Percentiles rank a stretch among this genome's conserved stretches.
These are phyloP conservation scores for Pterulicium gracile DNA, from an alignment of 1,284 basidiomycete genomes.

Conservation along the genomic window DNA sequence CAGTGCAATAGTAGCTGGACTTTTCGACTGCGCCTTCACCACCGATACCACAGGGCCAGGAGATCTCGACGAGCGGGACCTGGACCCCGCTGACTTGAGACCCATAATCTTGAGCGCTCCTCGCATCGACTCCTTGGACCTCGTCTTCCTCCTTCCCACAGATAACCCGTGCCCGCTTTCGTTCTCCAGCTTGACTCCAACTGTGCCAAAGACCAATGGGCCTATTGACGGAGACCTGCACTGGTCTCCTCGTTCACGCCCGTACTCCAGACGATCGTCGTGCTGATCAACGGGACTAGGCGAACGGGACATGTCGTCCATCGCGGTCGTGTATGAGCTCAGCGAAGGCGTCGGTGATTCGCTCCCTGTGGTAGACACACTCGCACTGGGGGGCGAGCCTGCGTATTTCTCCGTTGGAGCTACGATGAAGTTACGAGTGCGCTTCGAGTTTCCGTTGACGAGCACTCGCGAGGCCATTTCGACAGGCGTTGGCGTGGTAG, in stretches of 20 bases:
- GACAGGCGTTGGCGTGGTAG: neutral
- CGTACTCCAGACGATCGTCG: constrained; percentile 1
- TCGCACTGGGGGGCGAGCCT: constrained; percentile 18
- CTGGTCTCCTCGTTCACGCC: no score
- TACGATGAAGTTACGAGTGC: no score
- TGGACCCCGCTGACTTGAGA: no score
- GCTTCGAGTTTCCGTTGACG: no score
- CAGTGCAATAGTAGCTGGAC: no score
- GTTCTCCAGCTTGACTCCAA: neutral
- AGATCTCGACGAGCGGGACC: no score
- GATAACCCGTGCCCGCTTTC: neutral
- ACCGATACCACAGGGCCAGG: no score
- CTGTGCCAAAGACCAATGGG: neutral
- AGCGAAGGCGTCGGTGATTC: constrained; percentile 30
- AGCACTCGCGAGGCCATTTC: no score
- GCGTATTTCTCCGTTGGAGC: no score
- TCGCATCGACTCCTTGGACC: neutral
- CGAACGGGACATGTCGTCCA: constrained; percentile 33
- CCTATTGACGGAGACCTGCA: no score
- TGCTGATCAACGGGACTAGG: constrained; percentile 4
- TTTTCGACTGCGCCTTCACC: no score
- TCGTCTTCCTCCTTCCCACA: neutral
- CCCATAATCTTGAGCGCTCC: neutral
- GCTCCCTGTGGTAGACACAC: constrained; percentile 11
- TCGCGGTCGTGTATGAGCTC: constrained; percentile 29